Evolutionary conservation across 352 stramenopile genomes (phyloP), one percentile per base, ranked within the genome.

Genomic region (Pythium brassicae): DNA sequence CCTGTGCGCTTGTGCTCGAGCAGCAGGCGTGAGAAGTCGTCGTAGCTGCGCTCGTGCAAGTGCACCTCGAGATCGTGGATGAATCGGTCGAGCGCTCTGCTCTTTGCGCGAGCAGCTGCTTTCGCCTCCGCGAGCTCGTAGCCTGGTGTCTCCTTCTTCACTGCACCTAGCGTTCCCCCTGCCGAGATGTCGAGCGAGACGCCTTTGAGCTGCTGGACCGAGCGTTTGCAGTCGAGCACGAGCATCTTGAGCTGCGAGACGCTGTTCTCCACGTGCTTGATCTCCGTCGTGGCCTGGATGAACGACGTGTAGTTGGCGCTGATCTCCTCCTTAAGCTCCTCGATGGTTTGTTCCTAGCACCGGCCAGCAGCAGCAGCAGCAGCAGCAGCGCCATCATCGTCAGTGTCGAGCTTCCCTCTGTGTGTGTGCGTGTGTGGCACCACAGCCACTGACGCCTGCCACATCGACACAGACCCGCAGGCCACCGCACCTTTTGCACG

Each of bases 181-280:
- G 65, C 53, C 3, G 66, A 75, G 3, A 71, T 68, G 57, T 87
- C 72, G 35, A 93, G 44, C 5, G 66, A 51, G 7, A 86, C 66
- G 23, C 55, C 55, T 43, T 89, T 83, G 22, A 94, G 54, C 2
- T 69, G 56, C 20, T 80, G 50, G 44, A 94, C 76, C 19, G 79
- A 88, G 14, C 82, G 69, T 57, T 86, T 89, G 62, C 81, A 89
- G 32, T 94, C 79, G 23, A 90, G 23, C 7, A 94, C 74, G 23
- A 90, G 65, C 14, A 74, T 61, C 59, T 92, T 90, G 42, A 94
- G 68, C 54, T 90, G 76, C 43, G 78, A 90, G 8, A 94, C 80
- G 50, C 80, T 91, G 57, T 90, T 92, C 44, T 94, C 83, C 78
- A 94, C 92, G 8, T 64, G 83, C 58, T 89, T 89, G 48, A 89